Evolutionary conservation across 2,329 filamentous ascomycete species (phyloP).

Genomic region (Pseudogymnoascus verrucosus): DNA sequence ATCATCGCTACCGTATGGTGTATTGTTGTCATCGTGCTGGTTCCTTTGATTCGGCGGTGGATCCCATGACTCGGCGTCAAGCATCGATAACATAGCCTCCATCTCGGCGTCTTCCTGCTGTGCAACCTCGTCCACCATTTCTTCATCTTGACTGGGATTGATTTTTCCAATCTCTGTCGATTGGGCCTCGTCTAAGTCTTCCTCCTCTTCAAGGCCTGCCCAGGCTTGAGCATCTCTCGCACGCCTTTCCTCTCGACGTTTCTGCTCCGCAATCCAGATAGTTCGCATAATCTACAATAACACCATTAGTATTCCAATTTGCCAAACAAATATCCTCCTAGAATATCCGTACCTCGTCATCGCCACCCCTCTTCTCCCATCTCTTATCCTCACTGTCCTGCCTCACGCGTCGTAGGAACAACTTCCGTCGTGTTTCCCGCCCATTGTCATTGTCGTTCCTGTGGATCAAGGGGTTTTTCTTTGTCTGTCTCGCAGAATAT

Average conservation of each 20-base stretch:
- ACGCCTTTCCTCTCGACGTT: constrained; percentile 25
- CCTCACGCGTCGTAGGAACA: constrained; percentile 62
- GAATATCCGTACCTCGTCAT: constrained; percentile 43
- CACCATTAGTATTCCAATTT: background rate
- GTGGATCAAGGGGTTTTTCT: constrained; percentile 55
- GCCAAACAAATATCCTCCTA: background rate
- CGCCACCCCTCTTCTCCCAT: constrained; percentile 54
- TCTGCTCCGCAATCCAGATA: constrained; percentile 33
- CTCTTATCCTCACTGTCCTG: constrained; percentile 51
- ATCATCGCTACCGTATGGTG: constrained; percentile 37
- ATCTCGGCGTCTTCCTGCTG: constrained; percentile 48
- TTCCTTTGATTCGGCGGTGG: background rate
- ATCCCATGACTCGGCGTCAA: constrained; percentile 24
- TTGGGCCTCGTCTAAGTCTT: constrained; percentile 15
- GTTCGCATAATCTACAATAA: constrained; percentile 28
- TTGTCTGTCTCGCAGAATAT: constrained; percentile 23
- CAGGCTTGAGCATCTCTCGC: constrained; percentile 24
- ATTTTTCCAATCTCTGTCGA: background rate
- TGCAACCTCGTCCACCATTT: constrained; percentile 44
- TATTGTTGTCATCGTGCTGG: constrained; percentile 10
- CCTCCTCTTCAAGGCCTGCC: constrained; percentile 20
- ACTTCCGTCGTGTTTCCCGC: constrained; percentile 54
- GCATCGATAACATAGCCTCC: constrained; percentile 46
- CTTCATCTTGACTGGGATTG: constrained; percentile 19
- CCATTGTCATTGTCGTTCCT: constrained; percentile 46